phyloP scores from a whole-genome alignment of 371 early-diverging fungal genomes.

The Rhizopus delemar region DNA sequence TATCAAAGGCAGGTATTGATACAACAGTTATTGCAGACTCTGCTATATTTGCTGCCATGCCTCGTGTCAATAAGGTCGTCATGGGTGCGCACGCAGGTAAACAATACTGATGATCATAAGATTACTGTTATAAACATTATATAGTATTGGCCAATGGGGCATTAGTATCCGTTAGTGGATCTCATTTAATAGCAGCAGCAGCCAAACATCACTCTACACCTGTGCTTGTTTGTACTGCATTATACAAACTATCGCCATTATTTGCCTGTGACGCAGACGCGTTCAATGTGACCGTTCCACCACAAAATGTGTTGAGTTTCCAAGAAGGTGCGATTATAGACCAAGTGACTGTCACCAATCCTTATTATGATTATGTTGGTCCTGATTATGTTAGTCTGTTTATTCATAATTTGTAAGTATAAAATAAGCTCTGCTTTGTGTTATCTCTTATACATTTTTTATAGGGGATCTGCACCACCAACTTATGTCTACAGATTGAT shows the following conservation, averaged over 20 bases:
- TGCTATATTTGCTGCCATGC: constrained; percentile 95
- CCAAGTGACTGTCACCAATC: constrained; percentile 78
- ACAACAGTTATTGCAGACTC: constrained; percentile 91
- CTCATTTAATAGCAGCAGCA: constrained; percentile 82
- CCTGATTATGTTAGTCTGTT: constrained; percentile 88
- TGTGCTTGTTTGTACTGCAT: constrained; percentile 82
- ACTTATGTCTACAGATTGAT: constrained; percentile 66
- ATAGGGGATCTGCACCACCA: constrained; percentile 51
- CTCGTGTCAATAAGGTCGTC: constrained; percentile 96
- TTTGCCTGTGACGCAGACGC: constrained; percentile 87
- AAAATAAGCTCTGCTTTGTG: background rate
- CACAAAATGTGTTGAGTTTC: constrained; percentile 80
- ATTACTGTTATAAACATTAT: constrained; percentile 19
- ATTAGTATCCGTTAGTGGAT: constrained; percentile 81
- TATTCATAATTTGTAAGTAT: constrained; percentile 84
- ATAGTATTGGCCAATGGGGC: constrained; percentile 91
- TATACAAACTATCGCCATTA: constrained; percentile 85
- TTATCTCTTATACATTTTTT: background rate
- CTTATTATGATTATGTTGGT: constrained; percentile 87
- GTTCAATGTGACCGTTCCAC: constrained; percentile 76
- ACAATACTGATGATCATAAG: background rate
- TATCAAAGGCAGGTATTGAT: constrained; percentile 84
- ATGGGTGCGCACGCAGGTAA: constrained; percentile 82
- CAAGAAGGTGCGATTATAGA: constrained; percentile 80
- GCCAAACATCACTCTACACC: constrained; percentile 92